These are phyloP conservation scores for Mallotus repandus DNA, from an alignment of 441 rosid species.

Conservation along the genomic window DNA sequence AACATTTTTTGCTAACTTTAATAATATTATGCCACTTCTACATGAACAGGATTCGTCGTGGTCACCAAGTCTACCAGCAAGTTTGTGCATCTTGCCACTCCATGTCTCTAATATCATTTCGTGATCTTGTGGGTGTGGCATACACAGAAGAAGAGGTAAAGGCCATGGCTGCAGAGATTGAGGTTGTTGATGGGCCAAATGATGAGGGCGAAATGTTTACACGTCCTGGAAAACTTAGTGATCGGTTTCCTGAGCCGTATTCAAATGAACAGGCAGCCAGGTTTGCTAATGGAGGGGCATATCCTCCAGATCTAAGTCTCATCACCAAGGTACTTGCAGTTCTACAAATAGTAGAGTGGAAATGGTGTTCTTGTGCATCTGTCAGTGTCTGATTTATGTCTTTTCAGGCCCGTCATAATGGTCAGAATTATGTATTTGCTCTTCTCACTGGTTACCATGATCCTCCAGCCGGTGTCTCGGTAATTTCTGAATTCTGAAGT, in stretches of 20 bases:
- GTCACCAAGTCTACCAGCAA: constrained; percentile 97
- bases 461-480: constrained; percentile 98
- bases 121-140: constrained; percentile 98
- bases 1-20: background rate
- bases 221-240: constrained; percentile 98
- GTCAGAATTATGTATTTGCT: constrained; percentile 95
- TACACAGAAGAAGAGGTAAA: constrained; percentile 97
- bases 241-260: constrained; percentile 93
- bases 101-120: constrained; percentile 89
- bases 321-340: constrained; percentile 71
- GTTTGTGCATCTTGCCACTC: constrained; percentile 99
- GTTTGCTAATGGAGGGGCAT: constrained; percentile 99
- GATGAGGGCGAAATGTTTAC: constrained; percentile 99
- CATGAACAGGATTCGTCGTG: constrained; percentile 89
- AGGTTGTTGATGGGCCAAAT: constrained; percentile 97
- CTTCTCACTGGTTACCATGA: constrained; percentile 97
- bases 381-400: constrained; percentile 13
- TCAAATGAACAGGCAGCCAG: constrained; percentile 95
- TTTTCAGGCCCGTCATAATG: constrained; percentile 95
- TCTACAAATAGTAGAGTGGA: constrained; percentile 2
- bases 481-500: constrained; percentile 28
- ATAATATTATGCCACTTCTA: background rate
- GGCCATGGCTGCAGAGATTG: constrained; percentile 99
- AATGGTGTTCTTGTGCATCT: background rate
- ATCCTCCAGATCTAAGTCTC: constrained; percentile 99